Base-by-base conservation (phyloP, 257 asterid species). In the Primulina tabacum region DNA sequence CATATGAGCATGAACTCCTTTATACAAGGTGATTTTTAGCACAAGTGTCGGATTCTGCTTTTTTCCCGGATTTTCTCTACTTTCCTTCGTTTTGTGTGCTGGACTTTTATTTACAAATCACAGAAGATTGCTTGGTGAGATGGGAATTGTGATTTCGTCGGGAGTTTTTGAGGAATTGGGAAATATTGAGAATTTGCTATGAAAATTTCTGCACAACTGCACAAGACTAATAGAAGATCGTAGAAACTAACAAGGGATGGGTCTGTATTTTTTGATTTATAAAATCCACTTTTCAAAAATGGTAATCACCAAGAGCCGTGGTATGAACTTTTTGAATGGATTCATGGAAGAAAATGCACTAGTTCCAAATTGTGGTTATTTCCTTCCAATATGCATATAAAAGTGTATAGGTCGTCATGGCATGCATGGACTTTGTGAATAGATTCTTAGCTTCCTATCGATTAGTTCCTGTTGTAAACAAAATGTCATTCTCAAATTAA, bases 121-220 rank as follows among this genome's bases (percentile, higher is more conserved):
- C 53, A 28, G 35, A 55, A 37, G n/a, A 62, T 18, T 52, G 57
- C 63, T 65, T 58, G 52, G 56, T 34, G 57, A 12, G 29, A 32
- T 34, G 56, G 40, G 71, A 62, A 65, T 43, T 66, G 70, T 73
- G 74, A 61, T 43, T 70, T 69, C 64, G 72, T 34, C 65, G 74
- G 63, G 77, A 65, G 20, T 47, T 32, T 24, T 62, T 60, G 37
- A 60, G 79, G 77, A 80, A 77, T 32, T 33, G 80, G 59, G 78
- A 81, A 74, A 71, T 78, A 73, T 67, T 72, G 69, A 69, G 63
- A 69, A 24, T 65, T 76, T 79, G 81, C 66, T 84, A 71, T 80
- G 80, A 60, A 35, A 18, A 37, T 68, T 47, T 52, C 34, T 65
- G 58, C 29, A 24, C 26, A 24, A 24, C 26, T 24, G 26, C 26